phyloP scores from a whole-genome alignment of 306 rosid species.

The Purshia tridentata region DNA sequence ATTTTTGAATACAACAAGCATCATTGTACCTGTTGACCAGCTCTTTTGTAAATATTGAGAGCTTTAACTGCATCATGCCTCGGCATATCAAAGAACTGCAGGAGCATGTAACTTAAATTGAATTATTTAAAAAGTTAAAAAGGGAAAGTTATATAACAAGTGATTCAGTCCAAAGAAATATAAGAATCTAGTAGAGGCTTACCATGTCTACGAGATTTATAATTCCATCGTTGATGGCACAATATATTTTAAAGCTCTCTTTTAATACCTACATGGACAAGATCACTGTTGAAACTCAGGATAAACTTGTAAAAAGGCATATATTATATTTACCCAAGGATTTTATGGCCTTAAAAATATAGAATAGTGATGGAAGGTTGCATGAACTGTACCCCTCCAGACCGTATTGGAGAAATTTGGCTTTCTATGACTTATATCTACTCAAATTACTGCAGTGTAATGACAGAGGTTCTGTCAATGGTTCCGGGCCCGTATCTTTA shows the following conservation, averaged over 20 bases:
- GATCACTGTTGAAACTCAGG: conserved; percentile 19
- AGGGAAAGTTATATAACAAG: not conserved
- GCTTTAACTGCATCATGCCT: conserved; percentile 82
- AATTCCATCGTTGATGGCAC: conserved; percentile 92
- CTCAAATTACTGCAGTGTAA: too few relatives aligned
- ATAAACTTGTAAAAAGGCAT: not conserved
- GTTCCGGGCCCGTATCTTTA: too few relatives aligned
- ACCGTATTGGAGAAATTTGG: too few relatives aligned
- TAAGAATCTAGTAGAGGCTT: conserved; percentile 32
- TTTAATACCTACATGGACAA: conserved; percentile 58
- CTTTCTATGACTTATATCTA: too few relatives aligned
- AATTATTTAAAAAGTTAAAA: conserved; percentile 13
- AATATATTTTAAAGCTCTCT: conserved; percentile 95
- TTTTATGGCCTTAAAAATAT: not conserved
- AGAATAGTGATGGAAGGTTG: not conserved
- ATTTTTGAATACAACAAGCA: conserved; percentile 15
- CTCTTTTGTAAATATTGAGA: conserved; percentile 73
- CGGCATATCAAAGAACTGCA: conserved; percentile 91
- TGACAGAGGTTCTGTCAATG: too few relatives aligned
- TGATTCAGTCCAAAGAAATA: conserved; percentile 18
- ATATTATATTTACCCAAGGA: not conserved
- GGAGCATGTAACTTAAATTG: conserved; percentile 4
- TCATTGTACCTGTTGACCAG: conserved; percentile 72
- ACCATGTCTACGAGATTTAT: conserved; percentile 97
- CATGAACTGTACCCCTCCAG: too few relatives aligned